phyloP scores from a whole-genome alignment of 805 yeast genomes.

The Priceomyces fermenticarens region DNA sequence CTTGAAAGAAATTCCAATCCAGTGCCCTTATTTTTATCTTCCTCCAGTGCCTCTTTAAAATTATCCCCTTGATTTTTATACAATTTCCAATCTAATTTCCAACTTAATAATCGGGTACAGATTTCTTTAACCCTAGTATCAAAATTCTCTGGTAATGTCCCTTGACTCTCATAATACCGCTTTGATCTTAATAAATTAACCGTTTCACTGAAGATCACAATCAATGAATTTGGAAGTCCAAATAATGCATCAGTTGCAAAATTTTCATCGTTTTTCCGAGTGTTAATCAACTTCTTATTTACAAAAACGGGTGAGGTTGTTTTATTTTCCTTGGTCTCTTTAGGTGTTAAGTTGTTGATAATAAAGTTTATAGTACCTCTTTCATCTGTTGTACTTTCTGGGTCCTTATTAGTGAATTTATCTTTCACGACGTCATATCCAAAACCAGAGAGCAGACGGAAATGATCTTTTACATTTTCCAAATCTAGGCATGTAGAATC shows the following conservation, averaged over 20 bases:
- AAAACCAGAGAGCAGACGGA: constrained; percentile 20
- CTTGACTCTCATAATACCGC: constrained; percentile 46
- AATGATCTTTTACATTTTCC: constrained; percentile 34
- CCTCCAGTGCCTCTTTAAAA: constrained; percentile 4
- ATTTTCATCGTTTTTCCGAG: constrained; percentile 52
- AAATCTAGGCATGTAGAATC: constrained; percentile 60
- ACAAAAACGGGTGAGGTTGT: constrained; percentile 38
- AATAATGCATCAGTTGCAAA: constrained; percentile 77
- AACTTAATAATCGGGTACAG: constrained; percentile 51
- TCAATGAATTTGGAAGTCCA: constrained; percentile 80
- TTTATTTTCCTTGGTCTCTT: constrained; percentile 5
- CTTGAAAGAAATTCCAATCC: constrained; percentile 40
- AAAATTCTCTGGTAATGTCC: constrained; percentile 23
- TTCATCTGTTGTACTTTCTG: constrained; percentile 7
- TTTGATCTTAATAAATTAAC: constrained; percentile 65
- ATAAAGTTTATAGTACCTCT: constrained; percentile 25
- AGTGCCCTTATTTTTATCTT: constrained; percentile 7
- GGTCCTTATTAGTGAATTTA: constrained; percentile 19
- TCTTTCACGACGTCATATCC: constrained; percentile 37
- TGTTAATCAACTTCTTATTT: constrained; percentile 40
- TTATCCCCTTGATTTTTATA: constrained; percentile 19
- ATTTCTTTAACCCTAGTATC: constrained; percentile 17
- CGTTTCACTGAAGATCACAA: constrained; percentile 67
- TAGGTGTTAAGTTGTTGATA: constrained; percentile 12
- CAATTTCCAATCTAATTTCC: constrained; percentile 78